A percentile compares a stretch with the other conserved stretches of the same genome.
Conservation (phyloP, 208 protist species). For the Willaertia magna region DNA sequence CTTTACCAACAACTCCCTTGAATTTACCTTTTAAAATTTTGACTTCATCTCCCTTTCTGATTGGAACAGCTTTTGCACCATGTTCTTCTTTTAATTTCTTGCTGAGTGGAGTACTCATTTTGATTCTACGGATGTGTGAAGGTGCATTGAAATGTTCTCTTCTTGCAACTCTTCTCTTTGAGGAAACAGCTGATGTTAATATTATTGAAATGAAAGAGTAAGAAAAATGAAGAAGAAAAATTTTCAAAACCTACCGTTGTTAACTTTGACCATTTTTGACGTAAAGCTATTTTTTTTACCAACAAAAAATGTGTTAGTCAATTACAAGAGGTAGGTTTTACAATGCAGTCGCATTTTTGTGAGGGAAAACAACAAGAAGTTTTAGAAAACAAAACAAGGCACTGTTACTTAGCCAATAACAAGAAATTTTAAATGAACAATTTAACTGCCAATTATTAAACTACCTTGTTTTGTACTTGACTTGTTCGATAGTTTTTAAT, state of each 20-base stretch:
- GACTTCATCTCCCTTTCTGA: constrained; percentile 98
- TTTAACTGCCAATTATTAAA: too few species aligned
- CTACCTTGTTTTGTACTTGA: too few species aligned
- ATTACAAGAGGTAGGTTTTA: background rate
- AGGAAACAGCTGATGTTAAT: constrained; percentile 15
- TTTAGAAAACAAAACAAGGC: too few species aligned
- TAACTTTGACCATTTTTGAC: background rate
- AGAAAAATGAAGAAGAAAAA: too few species aligned
- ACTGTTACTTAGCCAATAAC: too few species aligned
- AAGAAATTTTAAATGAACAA: too few species aligned
- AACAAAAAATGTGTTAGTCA: background rate
- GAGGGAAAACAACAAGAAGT: too few species aligned
- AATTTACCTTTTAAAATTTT: constrained; percentile 76
- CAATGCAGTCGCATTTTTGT: too few species aligned
- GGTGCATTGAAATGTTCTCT: constrained; percentile 98
- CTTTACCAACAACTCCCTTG: constrained; percentile 91
- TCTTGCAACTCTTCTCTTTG: constrained; percentile 84
- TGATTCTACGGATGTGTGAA: constrained; percentile 79
- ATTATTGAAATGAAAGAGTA: too few species aligned
- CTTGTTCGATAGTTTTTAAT: too few species aligned
- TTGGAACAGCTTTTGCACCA: constrained; percentile 89
- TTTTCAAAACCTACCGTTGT: too few species aligned
- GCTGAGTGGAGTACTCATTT: constrained; percentile 94
- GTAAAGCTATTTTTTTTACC: background rate
- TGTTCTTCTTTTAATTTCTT: constrained; percentile 97